Percentiles rank a stretch among this genome's conserved stretches.
phyloP scores from a whole-genome alignment of 208 protist genomes.

The Leishmania tropica region DNA sequence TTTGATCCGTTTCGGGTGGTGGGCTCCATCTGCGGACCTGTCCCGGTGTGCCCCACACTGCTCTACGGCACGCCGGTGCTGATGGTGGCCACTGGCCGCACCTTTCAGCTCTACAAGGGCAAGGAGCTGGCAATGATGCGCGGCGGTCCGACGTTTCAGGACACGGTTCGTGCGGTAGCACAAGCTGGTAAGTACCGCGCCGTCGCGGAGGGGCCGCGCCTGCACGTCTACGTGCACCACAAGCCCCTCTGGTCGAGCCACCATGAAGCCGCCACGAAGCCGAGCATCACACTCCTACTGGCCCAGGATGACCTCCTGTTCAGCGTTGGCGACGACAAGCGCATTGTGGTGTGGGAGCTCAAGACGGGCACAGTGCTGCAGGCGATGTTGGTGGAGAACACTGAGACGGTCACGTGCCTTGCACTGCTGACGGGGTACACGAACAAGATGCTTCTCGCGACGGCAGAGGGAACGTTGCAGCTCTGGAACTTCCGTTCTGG shows the following conservation, averaged over 20 bases:
- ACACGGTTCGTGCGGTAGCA: slow-evolving; percentile 65
- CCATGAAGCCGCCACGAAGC: slow-evolving; percentile 58
- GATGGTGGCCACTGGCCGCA: slow-evolving; percentile 83
- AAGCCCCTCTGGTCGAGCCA: slow-evolving; percentile 74
- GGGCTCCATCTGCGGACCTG: slow-evolving; percentile 71
- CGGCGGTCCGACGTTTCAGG: slow-evolving; percentile 71
- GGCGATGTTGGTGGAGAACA: slow-evolving; percentile 63
- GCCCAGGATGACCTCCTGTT: slow-evolving; percentile 86
- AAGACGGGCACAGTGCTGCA: slow-evolving; percentile 67
- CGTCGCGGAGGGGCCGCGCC: slow-evolving; percentile 71
- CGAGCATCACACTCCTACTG: slow-evolving; percentile 53
- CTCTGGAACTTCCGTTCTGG: slow-evolving; percentile 90
- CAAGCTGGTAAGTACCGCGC: slow-evolving; percentile 81
- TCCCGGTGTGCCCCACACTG: slow-evolving; percentile 68
- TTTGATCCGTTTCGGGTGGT: slow-evolving; percentile 88
- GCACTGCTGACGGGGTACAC: slow-evolving; percentile 69
- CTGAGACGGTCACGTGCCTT: slow-evolving; percentile 57
- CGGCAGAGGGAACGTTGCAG: slow-evolving; percentile 74
- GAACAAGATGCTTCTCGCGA: slow-evolving; percentile 89
- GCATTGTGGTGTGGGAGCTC: slow-evolving; percentile 72
- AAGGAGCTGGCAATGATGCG: slow-evolving; percentile 83
- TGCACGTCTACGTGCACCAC: slow-evolving; percentile 84
- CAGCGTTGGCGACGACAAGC: slow-evolving; percentile 69
- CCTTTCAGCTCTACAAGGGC: slow-evolving; percentile 86
- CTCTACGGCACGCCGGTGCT: slow-evolving; percentile 80